Base-by-base conservation (phyloP, 257 asterid genomes). In the Catharanthus roseus region DNA sequence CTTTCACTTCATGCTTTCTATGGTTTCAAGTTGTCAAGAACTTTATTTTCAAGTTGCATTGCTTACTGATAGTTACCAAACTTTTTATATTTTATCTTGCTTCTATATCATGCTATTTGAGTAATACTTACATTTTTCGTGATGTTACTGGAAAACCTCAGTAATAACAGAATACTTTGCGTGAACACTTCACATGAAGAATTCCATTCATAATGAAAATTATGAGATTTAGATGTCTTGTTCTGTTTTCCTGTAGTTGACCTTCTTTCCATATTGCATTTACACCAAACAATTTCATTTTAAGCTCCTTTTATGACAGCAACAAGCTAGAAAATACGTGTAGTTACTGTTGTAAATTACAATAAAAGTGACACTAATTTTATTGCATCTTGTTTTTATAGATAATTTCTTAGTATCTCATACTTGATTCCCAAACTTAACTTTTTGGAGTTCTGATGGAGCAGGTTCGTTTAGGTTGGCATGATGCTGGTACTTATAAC, bases 401-500 rank as follows among this genome's bases (percentile, higher is more conserved):
- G 49, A 45, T 5, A 67, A 2, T 13, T 28, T 49, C 49, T 8
- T 10, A 42, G 10, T 34, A 36, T 64, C 15, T 28, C 3, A 41
- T 21, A 8, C 31, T 26, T 58, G 24, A 70, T 41, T 31, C 13
- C 23, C 51, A 71, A 39, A 13, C 24, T n/a, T 36, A 64, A 41
- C 39, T 38, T 18, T 19, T 6, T 34, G 7, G 38, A 34, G 13
- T 69, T 41, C 4, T 47, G 47, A 77, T 73, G 60, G 58, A 39
- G 73, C 76, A 91, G 99, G 95, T 95, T 65, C 97, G 99, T 33
- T 75, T 91, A 74, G 99, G 97, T 44, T 95, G 99, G 99, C 99
- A 95, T 82, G 99, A 95, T 85, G 90, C 99, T 38, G 97, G 99
- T 79, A 95, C 99, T 36, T 91, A 89, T 72, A 88, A 95, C 84